Percentiles rank a stretch among this genome's conserved stretches.
These are phyloP conservation scores for Claviceps capensis DNA, from an alignment of 2,329 filamentous ascomycete species.

Conservation along the genomic window DNA sequence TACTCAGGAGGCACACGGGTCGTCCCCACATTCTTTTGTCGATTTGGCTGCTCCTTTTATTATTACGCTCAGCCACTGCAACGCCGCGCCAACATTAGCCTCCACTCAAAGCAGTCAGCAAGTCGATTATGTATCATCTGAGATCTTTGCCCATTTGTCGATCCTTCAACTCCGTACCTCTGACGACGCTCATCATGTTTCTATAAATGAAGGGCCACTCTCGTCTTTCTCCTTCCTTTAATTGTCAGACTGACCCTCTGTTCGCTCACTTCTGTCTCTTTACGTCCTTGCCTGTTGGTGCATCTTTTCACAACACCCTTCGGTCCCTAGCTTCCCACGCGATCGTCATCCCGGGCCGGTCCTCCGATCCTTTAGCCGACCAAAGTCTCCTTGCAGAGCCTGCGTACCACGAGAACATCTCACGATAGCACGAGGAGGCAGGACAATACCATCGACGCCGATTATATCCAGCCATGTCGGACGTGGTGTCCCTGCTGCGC, in stretches of 20 bases:
- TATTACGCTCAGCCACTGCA: too few relatives aligned
- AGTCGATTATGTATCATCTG: too few relatives aligned
- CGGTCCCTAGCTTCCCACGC: neutral
- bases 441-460: neutral
- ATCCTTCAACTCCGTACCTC: neutral
- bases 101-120: too few relatives aligned
- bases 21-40: too few relatives aligned
- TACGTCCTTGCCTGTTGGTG: neutral
- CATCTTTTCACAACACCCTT: neutral
- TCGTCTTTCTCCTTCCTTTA: neutral
- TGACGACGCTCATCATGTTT: neutral
- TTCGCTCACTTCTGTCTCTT: neutral
- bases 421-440: neutral
- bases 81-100: too few relatives aligned
- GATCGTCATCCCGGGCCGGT: neutral
- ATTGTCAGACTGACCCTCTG: neutral
- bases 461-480: conserved; percentile 29
- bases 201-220: neutral
- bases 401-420: neutral
- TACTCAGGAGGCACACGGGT: too few relatives aligned
- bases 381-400: neutral
- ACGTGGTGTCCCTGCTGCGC: conserved; percentile 35
- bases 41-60: too few relatives aligned
- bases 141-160: neutral
- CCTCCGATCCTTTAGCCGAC: neutral